Base-by-base conservation (phyloP, 2,329 filamentous ascomycete genomes). In the Ophiostoma perfectum region DNA sequence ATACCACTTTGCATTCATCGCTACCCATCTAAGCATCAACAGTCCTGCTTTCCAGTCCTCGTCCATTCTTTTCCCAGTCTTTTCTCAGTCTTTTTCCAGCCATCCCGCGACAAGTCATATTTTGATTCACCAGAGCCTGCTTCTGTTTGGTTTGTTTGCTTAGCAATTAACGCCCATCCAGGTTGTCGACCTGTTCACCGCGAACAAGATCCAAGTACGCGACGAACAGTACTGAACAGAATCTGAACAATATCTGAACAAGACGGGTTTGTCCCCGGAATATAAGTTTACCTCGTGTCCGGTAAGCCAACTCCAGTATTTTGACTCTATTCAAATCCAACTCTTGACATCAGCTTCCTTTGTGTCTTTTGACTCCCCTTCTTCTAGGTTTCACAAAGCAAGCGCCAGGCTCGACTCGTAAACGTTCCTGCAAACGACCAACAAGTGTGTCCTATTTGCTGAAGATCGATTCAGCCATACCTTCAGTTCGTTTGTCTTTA, bases 91-190 rank as follows among this genome's bases (percentile, higher is more conserved):
- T 60, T 60, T 38, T 44, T 44, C 42, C 11, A 6, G 42, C 42
- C 42, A 44, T 44, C 27, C 27, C 27, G 27, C 27, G 27, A 27
- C 27, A 27, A 27, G 27, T 27, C 18, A 55, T 27, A 27, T 49
- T 16, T 5, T 12, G 16, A 5, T 14, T 49, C 47, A n/a, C 47
- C 58, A 63, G 36, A 63, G 14, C 36, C 38, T 36, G 39, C 6
- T 39, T 63, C 60, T 42, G 60, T 39, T 42, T 44, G 60, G 60
- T 44, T 63, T 62, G 58, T 62, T 60, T 58, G 55, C 38, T 58
- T 36, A 11, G 16, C 3, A 39, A 14, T 38, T 16, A 38, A 60
- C 38, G 4, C 55, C 36, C 27, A 11, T 60, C 6, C 38, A 60
- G 55, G 27, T 38, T 38, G 6, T 39, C 39, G 16, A 18, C 36